phyloP scores from a whole-genome alignment of 352 stramenopile species.

The Peronospora destructor region DNA sequence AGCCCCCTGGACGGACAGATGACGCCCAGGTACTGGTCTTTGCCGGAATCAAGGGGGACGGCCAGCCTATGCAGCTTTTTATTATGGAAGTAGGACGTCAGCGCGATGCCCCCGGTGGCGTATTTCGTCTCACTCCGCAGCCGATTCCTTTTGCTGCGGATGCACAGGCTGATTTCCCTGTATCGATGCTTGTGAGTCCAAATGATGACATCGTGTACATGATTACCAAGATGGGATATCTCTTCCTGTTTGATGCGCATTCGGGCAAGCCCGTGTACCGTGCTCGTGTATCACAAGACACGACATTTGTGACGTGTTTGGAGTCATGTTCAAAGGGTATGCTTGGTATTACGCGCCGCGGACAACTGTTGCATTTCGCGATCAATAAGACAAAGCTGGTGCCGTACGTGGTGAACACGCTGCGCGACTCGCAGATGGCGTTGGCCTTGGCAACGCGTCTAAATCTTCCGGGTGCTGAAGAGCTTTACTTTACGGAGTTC shows the following conservation, averaged over 20 bases:
- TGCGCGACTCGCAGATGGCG: slow-evolving; percentile 94
- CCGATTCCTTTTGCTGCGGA: slow-evolving; percentile 95
- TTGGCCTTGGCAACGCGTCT: slow-evolving; percentile 94
- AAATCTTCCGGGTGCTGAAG: slow-evolving; percentile 95
- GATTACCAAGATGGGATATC: slow-evolving; percentile 99
- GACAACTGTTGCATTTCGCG: slow-evolving; percentile 94
- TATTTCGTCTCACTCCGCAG: slow-evolving; percentile 91
- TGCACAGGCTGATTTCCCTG: slow-evolving; percentile 96
- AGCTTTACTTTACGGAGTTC: slow-evolving; percentile 98
- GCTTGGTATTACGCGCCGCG: slow-evolving; percentile 96
- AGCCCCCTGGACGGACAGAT: slow-evolving; percentile 90
- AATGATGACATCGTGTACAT: slow-evolving; percentile 96
- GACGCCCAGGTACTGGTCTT: slow-evolving; percentile 85
- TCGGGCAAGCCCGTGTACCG: slow-evolving; percentile 98
- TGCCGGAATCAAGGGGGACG: slow-evolving; percentile 75
- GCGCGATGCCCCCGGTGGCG: slow-evolving; percentile 89
- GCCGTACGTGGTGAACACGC: slow-evolving; percentile 97
- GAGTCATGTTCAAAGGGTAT: slow-evolving; percentile 93
- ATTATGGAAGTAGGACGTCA: slow-evolving; percentile 99
- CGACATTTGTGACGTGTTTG: slow-evolving; percentile 93
- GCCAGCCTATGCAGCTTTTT: slow-evolving; percentile 84
- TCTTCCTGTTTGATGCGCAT: slow-evolving; percentile 99
- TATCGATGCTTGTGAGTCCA: slow-evolving; percentile 92
- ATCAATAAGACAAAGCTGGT: slow-evolving; percentile 98
- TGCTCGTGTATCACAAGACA: slow-evolving; percentile 95